Evolutionary conservation across 768 basidiomycete species (phyloP), one percentile per base, ranked within the genome.

Genomic region (Kwoniella sp.): DNA sequence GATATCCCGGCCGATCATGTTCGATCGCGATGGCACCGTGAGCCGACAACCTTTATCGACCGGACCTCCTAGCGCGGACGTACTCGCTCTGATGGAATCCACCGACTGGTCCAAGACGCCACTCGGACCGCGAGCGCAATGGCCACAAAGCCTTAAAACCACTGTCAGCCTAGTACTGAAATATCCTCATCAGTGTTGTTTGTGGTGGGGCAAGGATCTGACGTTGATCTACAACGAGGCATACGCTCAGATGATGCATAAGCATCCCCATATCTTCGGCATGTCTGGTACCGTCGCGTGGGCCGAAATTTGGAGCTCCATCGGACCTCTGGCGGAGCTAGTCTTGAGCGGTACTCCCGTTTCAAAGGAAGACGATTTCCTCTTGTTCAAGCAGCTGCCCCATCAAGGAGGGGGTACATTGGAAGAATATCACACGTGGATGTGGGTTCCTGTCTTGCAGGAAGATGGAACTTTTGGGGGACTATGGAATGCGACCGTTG

Each of bases 201-300:
- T 79, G 13, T 79, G 78, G 78, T 79, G 76, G 76, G 76, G 76
- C n/a, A 55, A 62, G 37, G 74, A 79, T 8, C 48, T 77, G 17
- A 76, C 73, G 13, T 53, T 77, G 56, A 68, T 79, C 10, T 79
- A 79, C 60, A 79, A 79, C 55, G 68, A 68, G 19, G 68, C 64
- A 2, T 79, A 79, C 51, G 67, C 76, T 12, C 1, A 74, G 68
- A 67, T 70, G 36, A 70, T 72, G 36, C 62, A 55, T 33, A 79
- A 79, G 51, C 78, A 79, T 36, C 78, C 78, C 0, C 56, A 69
- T 40, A 54, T 79, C 15, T 79, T 79, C 49, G 78, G 78, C 15
- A 76, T 71, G 68, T 68, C 71, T 3, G 76, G 78, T 2, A 60
- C 76, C 0, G 53, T 64, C 13, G 76, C 72, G 24, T 79, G 76